Evolutionary conservation across 2,329 filamentous ascomycete species (phyloP).

Genomic region (Aspergillus calidoustus): DNA sequence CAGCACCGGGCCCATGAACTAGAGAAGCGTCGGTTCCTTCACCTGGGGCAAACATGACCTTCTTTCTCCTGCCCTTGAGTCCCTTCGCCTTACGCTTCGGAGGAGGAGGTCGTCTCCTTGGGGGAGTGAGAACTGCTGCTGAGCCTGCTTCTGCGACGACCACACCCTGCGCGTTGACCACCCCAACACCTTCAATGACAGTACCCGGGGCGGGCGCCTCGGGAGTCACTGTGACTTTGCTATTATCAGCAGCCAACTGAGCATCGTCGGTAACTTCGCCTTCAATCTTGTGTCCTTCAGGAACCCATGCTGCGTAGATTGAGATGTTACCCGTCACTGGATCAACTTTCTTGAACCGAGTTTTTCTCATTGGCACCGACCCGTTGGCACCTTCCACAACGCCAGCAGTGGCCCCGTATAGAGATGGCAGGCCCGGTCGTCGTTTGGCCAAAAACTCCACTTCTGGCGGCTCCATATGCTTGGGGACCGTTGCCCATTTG

Average conservation of each 20-base stretch:
- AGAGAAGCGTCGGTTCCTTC: slow-evolving; percentile 44
- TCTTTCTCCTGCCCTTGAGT: slow-evolving; percentile 76
- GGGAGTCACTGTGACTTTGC: slow-evolving; percentile 38
- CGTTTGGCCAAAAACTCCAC: slow-evolving; percentile 67
- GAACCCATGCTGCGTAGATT: slow-evolving; percentile 80
- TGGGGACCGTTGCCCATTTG: slow-evolving; percentile 63
- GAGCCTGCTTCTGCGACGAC: slow-evolving; percentile 57
- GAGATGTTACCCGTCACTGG: slow-evolving; percentile 77
- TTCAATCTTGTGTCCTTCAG: slow-evolving; percentile 77
- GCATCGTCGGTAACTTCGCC: slow-evolving; percentile 74
- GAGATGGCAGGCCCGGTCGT: slow-evolving; percentile 61
- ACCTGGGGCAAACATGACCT: slow-evolving; percentile 61
- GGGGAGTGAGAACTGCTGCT: slow-evolving; percentile 52
- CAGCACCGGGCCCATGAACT: slow-evolving; percentile 45
- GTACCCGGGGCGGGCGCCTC: slow-evolving; percentile 59
- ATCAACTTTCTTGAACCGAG: slow-evolving; percentile 78
- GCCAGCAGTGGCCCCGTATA: slow-evolving; percentile 46
- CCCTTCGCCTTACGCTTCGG: slow-evolving; percentile 83
- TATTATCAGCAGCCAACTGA: slow-evolving; percentile 51
- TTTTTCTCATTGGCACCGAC: slow-evolving; percentile 69
- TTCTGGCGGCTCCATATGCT: slow-evolving; percentile 62
- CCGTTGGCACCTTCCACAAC: slow-evolving; percentile 34
- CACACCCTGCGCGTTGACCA: slow-evolving; percentile 65
- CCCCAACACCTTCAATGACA: slow-evolving; percentile 62
- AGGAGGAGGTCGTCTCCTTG: slow-evolving; percentile 70